Evolutionary conservation across 2,329 filamentous ascomycete genomes (phyloP).

Genomic region (Endothia cerciana): DNA sequence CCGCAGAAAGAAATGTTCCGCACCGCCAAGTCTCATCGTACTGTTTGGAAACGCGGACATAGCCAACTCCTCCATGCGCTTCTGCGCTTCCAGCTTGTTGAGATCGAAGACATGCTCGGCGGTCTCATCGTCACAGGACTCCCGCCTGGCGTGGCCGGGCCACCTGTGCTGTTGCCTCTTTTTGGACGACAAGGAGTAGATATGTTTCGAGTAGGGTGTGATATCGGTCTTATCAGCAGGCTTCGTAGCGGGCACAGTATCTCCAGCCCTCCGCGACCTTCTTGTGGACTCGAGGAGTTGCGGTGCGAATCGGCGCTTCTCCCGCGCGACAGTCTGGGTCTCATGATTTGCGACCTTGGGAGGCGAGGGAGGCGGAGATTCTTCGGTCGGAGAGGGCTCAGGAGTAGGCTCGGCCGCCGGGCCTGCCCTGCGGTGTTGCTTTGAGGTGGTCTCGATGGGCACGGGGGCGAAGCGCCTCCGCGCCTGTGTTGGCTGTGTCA

Average conservation of each 20-base stretch:
- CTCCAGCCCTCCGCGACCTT: slow-evolving; percentile 69
- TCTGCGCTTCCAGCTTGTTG: slow-evolving; percentile 78
- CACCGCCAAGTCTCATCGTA: slow-evolving; percentile 68
- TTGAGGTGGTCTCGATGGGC: slow-evolving; percentile 73
- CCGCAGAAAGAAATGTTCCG: slow-evolving; percentile 71
- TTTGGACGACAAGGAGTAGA: slow-evolving; percentile 55
- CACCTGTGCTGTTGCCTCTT: slow-evolving; percentile 46
- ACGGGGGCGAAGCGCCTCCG: slow-evolving; percentile 68
- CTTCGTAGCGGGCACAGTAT: slow-evolving; percentile 63
- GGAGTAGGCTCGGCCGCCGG: slow-evolving; percentile 55
- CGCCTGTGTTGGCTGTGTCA: slow-evolving; percentile 46
- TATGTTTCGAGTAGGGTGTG: slow-evolving; percentile 65
- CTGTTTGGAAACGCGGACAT: slow-evolving; percentile 78
- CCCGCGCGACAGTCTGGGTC: slow-evolving; percentile 32
- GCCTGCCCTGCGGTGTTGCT: slow-evolving; percentile 55
- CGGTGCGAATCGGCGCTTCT: slow-evolving; percentile 67
- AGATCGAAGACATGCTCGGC: slow-evolving; percentile 78
- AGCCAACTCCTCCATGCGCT: slow-evolving; percentile 77
- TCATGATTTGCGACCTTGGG: slow-evolving; percentile 25
- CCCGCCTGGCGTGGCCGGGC: slow-evolving; percentile 56
- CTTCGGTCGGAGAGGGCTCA: slow-evolving; percentile 56
- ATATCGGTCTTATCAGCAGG: slow-evolving; percentile 75
- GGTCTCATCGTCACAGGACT: slow-evolving; percentile 76
- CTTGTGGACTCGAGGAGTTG: slow-evolving; percentile 81
- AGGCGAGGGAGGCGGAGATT: slow-evolving; percentile 37